Evolutionary conservation across 2,329 filamentous ascomycete species (phyloP), one percentile per base, ranked within the genome.

Genomic region (Herpotrichia juniperi): DNA sequence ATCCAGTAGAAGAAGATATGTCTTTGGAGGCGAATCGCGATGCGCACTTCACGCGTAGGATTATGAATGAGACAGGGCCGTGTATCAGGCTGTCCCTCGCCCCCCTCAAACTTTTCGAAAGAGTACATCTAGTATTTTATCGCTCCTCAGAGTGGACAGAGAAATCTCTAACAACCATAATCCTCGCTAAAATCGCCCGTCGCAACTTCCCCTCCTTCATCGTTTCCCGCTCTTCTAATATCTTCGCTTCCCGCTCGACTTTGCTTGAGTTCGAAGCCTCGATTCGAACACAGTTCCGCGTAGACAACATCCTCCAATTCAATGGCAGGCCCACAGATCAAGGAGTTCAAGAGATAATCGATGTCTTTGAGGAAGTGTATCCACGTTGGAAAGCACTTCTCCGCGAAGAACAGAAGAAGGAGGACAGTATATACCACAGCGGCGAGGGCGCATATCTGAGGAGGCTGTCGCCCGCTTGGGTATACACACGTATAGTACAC

Each of bases 131-230:
- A 2, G 92, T 99, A 24, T 99, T 97, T 72, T 97, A 97, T 72
- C 84, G 93, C 52, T 97, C 93, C 9, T 96, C 91, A 0, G 90
- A 96, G 70, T 99, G 94, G 94, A 96, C 93, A 0, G 93, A 97
- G 64, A 97, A 96, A 72, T 97, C 93, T 1, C 78, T 99, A 12
- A 97, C 91, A 1, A 93, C 93, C 0, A 93, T 97, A 48, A 96
- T 99, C 39, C 81, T 99, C 4, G 91, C 94, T 7, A 93, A 93
- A 58, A 96, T 96, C 51, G 90, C 93, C 1, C 84, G 87, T 37
- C 83, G 91, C 30, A 94, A 93, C 68, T 99, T 97, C 59, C 93
- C 93, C 0, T 80, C 88, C 2, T 99, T 96, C 66, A 84, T 97
- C 19, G 93, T 97, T 4, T 96, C 89, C 53, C 86, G 94, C 28